Base-by-base conservation (phyloP, 2,329 filamentous ascomycete species). In the Fusarium veterinarium region DNA sequence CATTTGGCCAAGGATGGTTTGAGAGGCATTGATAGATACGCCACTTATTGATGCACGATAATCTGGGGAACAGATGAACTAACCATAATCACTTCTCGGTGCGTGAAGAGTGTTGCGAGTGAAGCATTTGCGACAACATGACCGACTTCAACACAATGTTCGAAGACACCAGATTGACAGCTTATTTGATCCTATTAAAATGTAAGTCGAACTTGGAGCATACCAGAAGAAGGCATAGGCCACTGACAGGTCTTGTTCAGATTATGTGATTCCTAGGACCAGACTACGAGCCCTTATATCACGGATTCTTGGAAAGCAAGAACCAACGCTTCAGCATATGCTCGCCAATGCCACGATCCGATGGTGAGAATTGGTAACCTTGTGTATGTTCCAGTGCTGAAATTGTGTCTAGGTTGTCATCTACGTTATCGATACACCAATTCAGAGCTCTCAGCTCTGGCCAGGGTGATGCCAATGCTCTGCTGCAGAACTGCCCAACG, bases 101-200 rank as follows among this genome's bases (percentile, higher is more conserved):
- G 28, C 5, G 3, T 4, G 1, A 17, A 17, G 12, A 12, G 14
- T 17, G 19, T 17, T 3, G 0, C 5, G 3, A 23, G 20, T 33
- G 2, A 14, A 51, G 11, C 5, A 13, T 25, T 25, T 35, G 31
- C 6, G 11, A 19, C 30, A 35, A 17, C 3, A 25, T 51, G 48
- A 25, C 48, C 6, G n/a, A 35, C 16, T 20, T 14, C 4, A 49
- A 17, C 16, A 8, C 46, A 9, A 33, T 23, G 14, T 31, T 49
- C 8, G 28, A 49, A 13, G 28, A 49, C 2, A 49, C 31, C 3
- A 35, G 31, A 51, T 25, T 51, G n/a, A 35, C 48, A 14, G n/a
- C 31, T 7, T 14, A 35, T 25, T 10, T 35, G n/a, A 51, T 51
- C 48, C n/a, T 51, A 1, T 5, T 51, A 7, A 51, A 23, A 35